Conservation (phyloP, 148 eudicot species). For the Fagopyrum homotropicum region DNA sequence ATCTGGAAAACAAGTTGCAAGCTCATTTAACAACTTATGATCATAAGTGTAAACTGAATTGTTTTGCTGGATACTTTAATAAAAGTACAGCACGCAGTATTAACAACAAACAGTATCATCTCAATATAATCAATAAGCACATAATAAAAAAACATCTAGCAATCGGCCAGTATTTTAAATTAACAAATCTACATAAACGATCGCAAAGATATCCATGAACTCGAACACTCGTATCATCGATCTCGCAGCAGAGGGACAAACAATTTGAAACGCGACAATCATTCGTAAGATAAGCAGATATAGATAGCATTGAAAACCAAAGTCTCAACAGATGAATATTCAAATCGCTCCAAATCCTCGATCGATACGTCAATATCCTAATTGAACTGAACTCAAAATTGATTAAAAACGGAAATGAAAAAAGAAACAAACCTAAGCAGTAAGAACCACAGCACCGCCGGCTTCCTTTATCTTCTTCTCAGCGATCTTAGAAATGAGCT, state of each 20-base stretch:
- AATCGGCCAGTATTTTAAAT: too few relatives aligned
- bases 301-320: not conserved
- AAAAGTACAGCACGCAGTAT: too few relatives aligned
- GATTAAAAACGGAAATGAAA: not conserved
- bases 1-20: too few relatives aligned
- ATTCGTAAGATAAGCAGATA: not conserved
- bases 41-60: too few relatives aligned
- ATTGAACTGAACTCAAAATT: not conserved
- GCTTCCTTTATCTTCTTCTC: constrained; percentile 51
- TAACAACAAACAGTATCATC: too few relatives aligned
- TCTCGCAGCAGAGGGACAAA: not conserved
- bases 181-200: too few relatives aligned
- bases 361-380: not conserved
- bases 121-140: too few relatives aligned
- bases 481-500: constrained; percentile 42
- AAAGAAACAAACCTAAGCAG: constrained; percentile 24
- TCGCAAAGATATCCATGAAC: too few relatives aligned
- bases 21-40: too few relatives aligned
- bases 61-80: too few relatives aligned
- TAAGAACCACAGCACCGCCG: constrained; percentile 47
- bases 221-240: too few relatives aligned
- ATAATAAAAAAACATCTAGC: too few relatives aligned
- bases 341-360: not conserved
- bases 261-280: not conserved
- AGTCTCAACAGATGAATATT: not conserved